Evolutionary conservation across 345 rosid species (phyloP), one percentile per base, ranked within the genome.

Genomic region (Citrus reticulata): DNA sequence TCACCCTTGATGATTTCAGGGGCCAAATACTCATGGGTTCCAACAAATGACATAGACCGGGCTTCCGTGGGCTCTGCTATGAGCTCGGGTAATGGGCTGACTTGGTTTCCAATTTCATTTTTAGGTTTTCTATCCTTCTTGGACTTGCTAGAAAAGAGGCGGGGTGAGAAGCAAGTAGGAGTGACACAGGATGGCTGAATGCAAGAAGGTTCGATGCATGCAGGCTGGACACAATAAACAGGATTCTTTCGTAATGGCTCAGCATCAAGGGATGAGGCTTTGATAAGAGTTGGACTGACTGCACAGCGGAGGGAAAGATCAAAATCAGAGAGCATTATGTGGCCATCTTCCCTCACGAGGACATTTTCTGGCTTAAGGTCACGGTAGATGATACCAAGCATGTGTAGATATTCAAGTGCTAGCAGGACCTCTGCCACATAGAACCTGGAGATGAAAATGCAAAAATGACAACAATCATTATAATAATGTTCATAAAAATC

Each of bases 1-100:
- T 92, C 98, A 4, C 98, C 98, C 82, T 92, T 91, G 32, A 94
- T 93, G 49, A 94, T 94, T 89, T 94, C 98, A 0, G 94, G 97
- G 29, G 98, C 98, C 79, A 94, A 88, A 83, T 94, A 92, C 81
- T 94, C 95, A 2, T 93, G 98, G 63, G 97, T 94, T 77, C 98
- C 98, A 24, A 93, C 97, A 81, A 94, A 94, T 6, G 98, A 94
- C 98, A 94, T 94, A 22, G 97, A 94, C 72, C 96, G 91, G 7
- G 97, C 98, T 13, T 91, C 95, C 0, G 95, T 93, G 70, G 98
- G 98, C 86, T 94, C 98, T 0, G 98, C 97, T 20, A 94, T 81
- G 72, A 94, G 93, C 90, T 94, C 98, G 3, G 98, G 98, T 73
- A 93, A 80, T 7, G 92, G 95, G 75, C 94, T 89, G 71, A 91